Base-by-base conservation (phyloP, 2,329 filamentous ascomycete species). In the Calonectria crousiana region DNA sequence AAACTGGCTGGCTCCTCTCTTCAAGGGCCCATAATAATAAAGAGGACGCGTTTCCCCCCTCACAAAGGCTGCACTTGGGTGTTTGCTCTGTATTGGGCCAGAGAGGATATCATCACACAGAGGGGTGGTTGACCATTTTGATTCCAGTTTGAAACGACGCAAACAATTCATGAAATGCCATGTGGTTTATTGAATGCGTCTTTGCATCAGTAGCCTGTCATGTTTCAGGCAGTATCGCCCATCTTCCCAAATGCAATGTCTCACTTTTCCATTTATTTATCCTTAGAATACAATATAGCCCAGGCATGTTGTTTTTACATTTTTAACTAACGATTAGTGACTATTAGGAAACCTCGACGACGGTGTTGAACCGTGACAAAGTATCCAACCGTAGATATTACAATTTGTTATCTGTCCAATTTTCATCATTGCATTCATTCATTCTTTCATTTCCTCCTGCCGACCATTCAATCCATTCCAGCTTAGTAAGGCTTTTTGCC, bases 401-500 rank as follows among this genome's bases (percentile, higher is more conserved):
- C 56, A 62, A 62, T 62, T 62, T 41, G 16, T 28, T 41, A 23
- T 5, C 9, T 47, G 20, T 47, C 41, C n/a, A 60, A 41, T 62
- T 23, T 62, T 34, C n/a, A 6, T 56, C 18, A 16, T 41, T 62
- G 34, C 56, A 41, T 62, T 38, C 34, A 28, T 41, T 38, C 56
- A 11, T 41, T 11, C 36, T 23, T 41, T 62, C n/a, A 41, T 41
- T 41, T 11, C 34, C 34, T 41, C 14, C 36, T 3, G 18, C 16
- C 6, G 6, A 18, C 36, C 14, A 28, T 62, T 38, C 16, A 28
- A 4, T 8, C 28, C 26, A 20, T 28, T 28, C 8, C 34, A 8
- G 16, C 8, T 49, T 71, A 83, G 62, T 82, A 83, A 6, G 82
- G 77, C 68, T 74, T 82, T 68, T 79, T 53, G 10, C 83, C 83